A percentile compares a stretch with the other conserved stretches of the same genome.
Conservation (phyloP, 768 basidiomycete genomes). For the Termitomyces titanicus region DNA sequence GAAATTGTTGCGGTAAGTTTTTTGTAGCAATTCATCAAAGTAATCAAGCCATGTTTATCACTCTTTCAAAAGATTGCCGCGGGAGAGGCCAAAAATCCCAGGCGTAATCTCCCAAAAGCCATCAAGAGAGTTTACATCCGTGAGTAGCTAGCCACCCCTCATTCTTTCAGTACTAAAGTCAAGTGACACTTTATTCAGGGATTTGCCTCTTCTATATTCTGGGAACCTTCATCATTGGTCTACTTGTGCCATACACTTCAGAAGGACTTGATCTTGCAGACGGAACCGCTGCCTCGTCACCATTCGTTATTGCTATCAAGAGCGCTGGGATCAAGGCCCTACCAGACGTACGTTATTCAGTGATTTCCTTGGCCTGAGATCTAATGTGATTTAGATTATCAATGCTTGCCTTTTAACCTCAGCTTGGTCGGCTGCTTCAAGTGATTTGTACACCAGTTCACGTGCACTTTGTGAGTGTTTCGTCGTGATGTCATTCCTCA, state of each 20-base stretch:
- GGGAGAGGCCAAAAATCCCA: constrained; percentile 88
- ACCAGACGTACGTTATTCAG: constrained; percentile 57
- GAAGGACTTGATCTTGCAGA: constrained; percentile 43
- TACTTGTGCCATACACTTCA: constrained; percentile 77
- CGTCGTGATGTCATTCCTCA: neutral
- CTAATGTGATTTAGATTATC: constrained; percentile 47
- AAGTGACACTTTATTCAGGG: constrained; percentile 38
- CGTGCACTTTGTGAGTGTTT: constrained; percentile 70
- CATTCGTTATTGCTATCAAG: constrained; percentile 89
- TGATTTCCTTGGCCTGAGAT: neutral
- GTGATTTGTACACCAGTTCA: constrained; percentile 87
- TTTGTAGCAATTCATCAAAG: neutral
- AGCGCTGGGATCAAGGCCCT: constrained; percentile 83
- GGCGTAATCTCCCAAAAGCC: constrained; percentile 57
- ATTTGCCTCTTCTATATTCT: constrained; percentile 80
- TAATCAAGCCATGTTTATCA: constrained; percentile 7
- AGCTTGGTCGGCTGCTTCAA: constrained; percentile 89
- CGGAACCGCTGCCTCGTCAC: constrained; percentile 70
- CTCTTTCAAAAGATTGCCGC: constrained; percentile 65
- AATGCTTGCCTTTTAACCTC: constrained; percentile 83
- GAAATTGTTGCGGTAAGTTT: constrained; percentile 86
- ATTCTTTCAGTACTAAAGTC: neutral
- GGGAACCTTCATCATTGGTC: constrained; percentile 73
- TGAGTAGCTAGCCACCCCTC: constrained; percentile 18
- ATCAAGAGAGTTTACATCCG: constrained; percentile 74